These are phyloP conservation scores for Oryza glumipatula DNA, from an alignment of 176 grass and related monocot genomes.

Conservation along the genomic window DNA sequence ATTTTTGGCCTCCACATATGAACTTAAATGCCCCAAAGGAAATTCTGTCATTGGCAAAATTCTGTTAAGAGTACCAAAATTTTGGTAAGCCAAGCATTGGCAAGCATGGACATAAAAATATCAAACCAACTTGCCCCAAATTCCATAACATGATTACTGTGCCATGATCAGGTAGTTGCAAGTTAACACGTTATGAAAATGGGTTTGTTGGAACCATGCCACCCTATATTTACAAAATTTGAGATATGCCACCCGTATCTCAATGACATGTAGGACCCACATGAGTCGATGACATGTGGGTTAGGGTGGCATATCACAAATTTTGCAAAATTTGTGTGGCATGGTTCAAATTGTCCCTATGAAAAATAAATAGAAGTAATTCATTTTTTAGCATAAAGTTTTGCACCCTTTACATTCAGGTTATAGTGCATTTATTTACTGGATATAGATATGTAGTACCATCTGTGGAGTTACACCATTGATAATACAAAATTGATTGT, in stretches of 20 bases:
- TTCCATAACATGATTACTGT: neutral
- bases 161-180: neutral
- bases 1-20: neutral
- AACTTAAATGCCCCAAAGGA: neutral
- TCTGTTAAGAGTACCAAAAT: neutral
- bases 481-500: constrained; percentile 40
- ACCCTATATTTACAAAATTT: too few relatives aligned
- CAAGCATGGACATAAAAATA: neutral
- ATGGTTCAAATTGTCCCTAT: too few relatives aligned
- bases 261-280: too few relatives aligned
- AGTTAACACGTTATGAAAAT: neutral
- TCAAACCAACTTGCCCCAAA: neutral
- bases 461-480: constrained; percentile 1
- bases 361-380: neutral
- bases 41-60: neutral
- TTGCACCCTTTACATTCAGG: neutral
- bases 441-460: constrained; percentile 16
- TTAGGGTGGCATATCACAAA: too few relatives aligned
- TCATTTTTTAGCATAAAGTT: neutral
- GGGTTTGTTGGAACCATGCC: too few relatives aligned
- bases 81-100: neutral
- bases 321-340: too few relatives aligned
- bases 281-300: too few relatives aligned
- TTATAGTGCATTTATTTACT: constrained; percentile 25
- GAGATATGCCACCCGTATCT: too few relatives aligned